Percentiles rank a stretch among this genome's conserved stretches.
Conservation (phyloP, 192 early-diverging fungal species). For the Gonapodya prolifera region DNA sequence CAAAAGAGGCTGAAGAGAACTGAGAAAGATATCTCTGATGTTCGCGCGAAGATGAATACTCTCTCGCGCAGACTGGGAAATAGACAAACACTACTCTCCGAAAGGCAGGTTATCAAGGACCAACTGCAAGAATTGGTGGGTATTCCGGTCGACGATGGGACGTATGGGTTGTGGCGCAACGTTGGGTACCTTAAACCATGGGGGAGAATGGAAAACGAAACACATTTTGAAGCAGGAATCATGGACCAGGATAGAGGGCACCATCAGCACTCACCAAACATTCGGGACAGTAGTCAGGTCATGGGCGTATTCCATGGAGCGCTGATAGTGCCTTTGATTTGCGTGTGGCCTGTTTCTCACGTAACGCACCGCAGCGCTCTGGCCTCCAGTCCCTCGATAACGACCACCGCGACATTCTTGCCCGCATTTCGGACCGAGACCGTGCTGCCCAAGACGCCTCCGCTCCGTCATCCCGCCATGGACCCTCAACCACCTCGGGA, state of each 20-base stretch:
- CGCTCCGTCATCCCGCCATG: constrained; percentile 1
- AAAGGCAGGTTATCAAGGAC: constrained; percentile 17
- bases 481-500: constrained; percentile 3
- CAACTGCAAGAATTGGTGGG: constrained; percentile 13
- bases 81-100: constrained; percentile 9
- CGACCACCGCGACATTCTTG: constrained; percentile 31
- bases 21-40: constrained; percentile 6
- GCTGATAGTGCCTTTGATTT: no score
- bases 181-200: no score
- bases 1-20: constrained; percentile 49
- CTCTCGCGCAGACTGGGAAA: constrained; percentile 9
- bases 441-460: constrained; percentile 7
- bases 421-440: constrained; percentile 20
- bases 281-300: constrained; percentile 14
- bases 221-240: constrained; percentile 20
- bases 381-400: constrained; percentile 15
- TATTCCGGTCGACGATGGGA: neutral
- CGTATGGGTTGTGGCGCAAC: neutral
- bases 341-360: no score
- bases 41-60: constrained; percentile 9
- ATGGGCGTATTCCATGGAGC: constrained; percentile 13
- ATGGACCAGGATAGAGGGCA: constrained; percentile 11
- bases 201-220: constrained; percentile 16
- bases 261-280: neutral
- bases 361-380: constrained; percentile 11